Evolutionary conservation across 179 eudicot species (phyloP).

Genomic region (Vitellaria paradoxa): DNA sequence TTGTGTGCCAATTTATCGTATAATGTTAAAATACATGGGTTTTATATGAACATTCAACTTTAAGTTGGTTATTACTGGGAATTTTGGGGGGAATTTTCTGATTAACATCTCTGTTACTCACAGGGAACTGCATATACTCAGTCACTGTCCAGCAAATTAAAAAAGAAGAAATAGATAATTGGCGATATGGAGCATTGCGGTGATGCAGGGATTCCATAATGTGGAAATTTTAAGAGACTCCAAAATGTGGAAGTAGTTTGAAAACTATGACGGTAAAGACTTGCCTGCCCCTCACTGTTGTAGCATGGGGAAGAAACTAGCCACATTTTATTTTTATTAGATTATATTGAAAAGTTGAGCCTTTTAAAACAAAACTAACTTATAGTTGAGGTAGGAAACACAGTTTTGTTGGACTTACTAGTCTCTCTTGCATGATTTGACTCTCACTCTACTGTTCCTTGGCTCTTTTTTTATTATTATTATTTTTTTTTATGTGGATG

Average conservation of each 20-base stretch:
- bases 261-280: slow-evolving; percentile 10
- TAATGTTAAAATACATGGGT: no score
- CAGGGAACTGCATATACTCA: slow-evolving; percentile 85
- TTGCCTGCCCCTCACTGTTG: slow-evolving; percentile 10
- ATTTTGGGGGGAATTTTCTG: not conserved
- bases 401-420: no score
- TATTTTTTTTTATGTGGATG: no score
- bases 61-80: not conserved
- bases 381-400: no score
- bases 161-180: slow-evolving; percentile 75
- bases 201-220: slow-evolving; percentile 24
- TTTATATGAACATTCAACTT: not conserved
- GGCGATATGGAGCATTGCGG: slow-evolving; percentile 22
- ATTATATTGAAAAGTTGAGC: no score
- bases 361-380: no score
- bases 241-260: slow-evolving; percentile 10
- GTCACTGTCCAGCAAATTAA: slow-evolving; percentile 63
- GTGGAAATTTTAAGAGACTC: slow-evolving; percentile 5
- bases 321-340: no score
- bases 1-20: no score
- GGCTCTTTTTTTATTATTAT: no score
- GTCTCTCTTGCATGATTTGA: no score
- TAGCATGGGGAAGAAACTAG: slow-evolving; percentile 10
- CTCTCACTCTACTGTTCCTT: no score
- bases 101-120: not conserved